Evolutionary conservation across 1,139 yeast genomes (phyloP).

Genomic region (Candida sp.): DNA sequence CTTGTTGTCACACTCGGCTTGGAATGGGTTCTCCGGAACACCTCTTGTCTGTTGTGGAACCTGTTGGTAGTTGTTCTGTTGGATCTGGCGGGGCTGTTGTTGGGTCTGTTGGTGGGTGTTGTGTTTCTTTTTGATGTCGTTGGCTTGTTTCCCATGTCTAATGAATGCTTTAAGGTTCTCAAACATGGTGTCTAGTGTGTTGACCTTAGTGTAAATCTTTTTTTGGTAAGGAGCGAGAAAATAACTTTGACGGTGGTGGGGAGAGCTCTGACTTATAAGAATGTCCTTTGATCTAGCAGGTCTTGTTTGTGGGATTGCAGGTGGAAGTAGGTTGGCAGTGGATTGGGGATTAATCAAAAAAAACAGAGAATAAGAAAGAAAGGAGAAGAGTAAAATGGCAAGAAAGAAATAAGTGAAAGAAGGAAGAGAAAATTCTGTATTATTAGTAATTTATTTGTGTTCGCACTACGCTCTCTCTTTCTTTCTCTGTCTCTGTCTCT

Average conservation of each 20-base stretch:
- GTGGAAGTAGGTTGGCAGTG: neutral
- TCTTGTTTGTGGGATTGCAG: too few species aligned
- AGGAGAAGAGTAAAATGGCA: neutral
- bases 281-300: neutral
- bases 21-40: neutral
- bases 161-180: constrained; percentile 78
- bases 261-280: neutral
- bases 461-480: neutral
- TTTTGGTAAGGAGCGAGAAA: neutral
- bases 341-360: neutral
- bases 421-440: constrained; percentile 1
- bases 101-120: constrained; percentile 3
- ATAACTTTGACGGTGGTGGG: neutral
- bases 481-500: neutral
- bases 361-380: neutral
- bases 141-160: constrained; percentile 84
- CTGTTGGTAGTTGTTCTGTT: neutral
- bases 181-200: constrained; percentile 30
- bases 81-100: constrained; percentile 4
- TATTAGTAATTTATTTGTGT: constrained; percentile 2
- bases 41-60: constrained; percentile 2
- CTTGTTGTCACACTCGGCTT: neutral
- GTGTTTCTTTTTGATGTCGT: constrained; percentile 33
- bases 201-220: neutral
- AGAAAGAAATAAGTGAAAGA: neutral